phyloP scores from a whole-genome alignment of 148 eudicot genomes.

The Dianthus caryophyllus region DNA sequence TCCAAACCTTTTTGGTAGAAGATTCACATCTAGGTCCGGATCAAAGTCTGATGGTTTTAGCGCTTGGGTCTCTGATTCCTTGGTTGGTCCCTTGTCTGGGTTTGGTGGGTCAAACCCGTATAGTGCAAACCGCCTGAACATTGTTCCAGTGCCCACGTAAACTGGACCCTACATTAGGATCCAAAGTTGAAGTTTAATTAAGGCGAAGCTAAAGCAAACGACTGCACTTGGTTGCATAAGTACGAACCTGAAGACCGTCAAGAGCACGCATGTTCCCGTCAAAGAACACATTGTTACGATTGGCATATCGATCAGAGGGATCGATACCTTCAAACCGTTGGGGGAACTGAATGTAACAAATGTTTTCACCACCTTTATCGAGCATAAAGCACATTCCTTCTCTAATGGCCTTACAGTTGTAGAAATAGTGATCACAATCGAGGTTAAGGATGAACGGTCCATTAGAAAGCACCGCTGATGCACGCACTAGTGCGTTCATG shows the following conservation, averaged over 20 bases:
- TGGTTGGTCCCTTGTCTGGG: slow-evolving; percentile 28
- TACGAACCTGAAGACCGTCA: slow-evolving; percentile 74
- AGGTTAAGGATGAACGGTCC: slow-evolving; percentile 91
- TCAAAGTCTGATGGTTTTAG: slow-evolving; percentile 62
- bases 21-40: slow-evolving; percentile 70
- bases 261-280: slow-evolving; percentile 98
- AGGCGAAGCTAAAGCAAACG: no score
- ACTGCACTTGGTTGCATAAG: no score
- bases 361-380: slow-evolving; percentile 89
- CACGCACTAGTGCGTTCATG: slow-evolving; percentile 75
- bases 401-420: slow-evolving; percentile 67
- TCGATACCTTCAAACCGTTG: slow-evolving; percentile 49
- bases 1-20: slow-evolving; percentile 80
- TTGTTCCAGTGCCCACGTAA: slow-evolving; percentile 86
- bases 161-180: slow-evolving; percentile 62
- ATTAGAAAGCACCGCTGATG: slow-evolving; percentile 78
- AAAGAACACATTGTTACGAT: slow-evolving; percentile 89
- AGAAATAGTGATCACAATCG: slow-evolving; percentile 48
- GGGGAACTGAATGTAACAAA: slow-evolving; percentile 93
- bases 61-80: slow-evolving; percentile 41
- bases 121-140: slow-evolving; percentile 90
- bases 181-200: not conserved
- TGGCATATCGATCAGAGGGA: slow-evolving; percentile 32
- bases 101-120: slow-evolving; percentile 91
- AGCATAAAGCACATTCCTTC: slow-evolving; percentile 99